Conservation (phyloP, 768 basidiomycete genomes). For the Rubroboletus satanas region DNA sequence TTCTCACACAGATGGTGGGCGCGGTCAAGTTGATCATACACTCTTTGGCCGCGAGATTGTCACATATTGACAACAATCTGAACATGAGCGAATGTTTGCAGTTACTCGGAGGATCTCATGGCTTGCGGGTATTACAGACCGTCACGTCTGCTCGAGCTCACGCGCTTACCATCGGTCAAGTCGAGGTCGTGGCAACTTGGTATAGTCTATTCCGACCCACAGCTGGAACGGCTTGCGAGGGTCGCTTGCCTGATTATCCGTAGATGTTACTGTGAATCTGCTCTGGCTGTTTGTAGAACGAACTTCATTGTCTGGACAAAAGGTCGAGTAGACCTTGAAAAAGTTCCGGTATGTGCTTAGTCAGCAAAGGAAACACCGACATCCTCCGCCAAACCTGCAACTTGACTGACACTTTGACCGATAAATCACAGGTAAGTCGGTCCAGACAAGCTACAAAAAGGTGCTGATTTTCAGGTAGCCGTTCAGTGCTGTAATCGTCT, state of each 20-base stretch:
- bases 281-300: too few species aligned
- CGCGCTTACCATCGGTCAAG: not conserved
- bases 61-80: not conserved
- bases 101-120: not conserved
- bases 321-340: not conserved
- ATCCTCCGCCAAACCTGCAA: constrained; percentile 24
- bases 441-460: not conserved
- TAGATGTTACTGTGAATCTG: not conserved
- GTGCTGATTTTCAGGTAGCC: constrained; percentile 9
- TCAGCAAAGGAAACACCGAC: constrained; percentile 30
- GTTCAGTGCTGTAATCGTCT: constrained; percentile 11
- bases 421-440: constrained; percentile 9
- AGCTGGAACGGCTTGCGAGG: too few species aligned
- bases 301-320: not conserved
- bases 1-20: constrained; percentile 12
- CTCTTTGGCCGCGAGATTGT: not conserved
- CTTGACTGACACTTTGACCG: constrained; percentile 12
- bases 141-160: not conserved
- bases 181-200: not conserved
- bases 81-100: too few species aligned
- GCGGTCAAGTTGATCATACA: not conserved
- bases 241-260: not conserved
- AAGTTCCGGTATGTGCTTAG: constrained; percentile 16
- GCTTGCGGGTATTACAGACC: not conserved
- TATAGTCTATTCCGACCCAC: not conserved